Base-by-base conservation (phyloP, 1,284 basidiomycete species). In the Sanguinoderma infundibulare region DNA sequence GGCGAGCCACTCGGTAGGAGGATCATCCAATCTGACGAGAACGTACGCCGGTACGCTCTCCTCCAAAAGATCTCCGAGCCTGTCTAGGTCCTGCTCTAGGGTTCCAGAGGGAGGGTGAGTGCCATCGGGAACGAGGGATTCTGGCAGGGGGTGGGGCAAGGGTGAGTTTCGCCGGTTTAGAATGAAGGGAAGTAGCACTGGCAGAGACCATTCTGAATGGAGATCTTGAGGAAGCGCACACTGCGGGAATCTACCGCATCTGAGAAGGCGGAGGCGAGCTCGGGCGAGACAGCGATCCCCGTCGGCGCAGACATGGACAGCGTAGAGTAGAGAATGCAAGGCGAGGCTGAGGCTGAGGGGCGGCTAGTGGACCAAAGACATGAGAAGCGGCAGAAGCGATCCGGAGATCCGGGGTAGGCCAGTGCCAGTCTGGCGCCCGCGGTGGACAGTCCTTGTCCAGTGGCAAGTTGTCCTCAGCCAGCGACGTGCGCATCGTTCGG, bases 141-240 rank as follows among this genome's bases (percentile, higher is more conserved):
- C 91, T 92, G 73, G 47, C 58, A n/a, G 57, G 59, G 65, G 51
- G 62, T 59, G 59, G 54, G 49, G 65, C 49, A 40, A 71, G 71
- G 53, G 75, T 74, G 65, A 67, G 62, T 55, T n/a, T n/a, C 49
- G 57, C 39, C 46, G 26, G 44, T 20, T 44, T 42, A 61, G 65
- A 61, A 59, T 63, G 65, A 57, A 68, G 66, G 63, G 52, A 61
- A 47, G 46, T 15, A 26, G 20, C 32, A 73, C 65, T 57, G 34
- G 52, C 55, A 69, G 59, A 74, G 75, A 92, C 92, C 91, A 73
- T 93, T 85, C 66, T 79, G 76, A 71, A 94, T 92, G 46, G 81
- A 80, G 62, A 94, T 80, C 74, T 91, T 91, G 77, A 94, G 77
- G 74, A 93, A 93, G 42, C 91, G 83, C 57, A 81, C 77, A 52